phyloP scores from a whole-genome alignment of 2,329 filamentous ascomycete genomes.

The Fusarium incarnatum region DNA sequence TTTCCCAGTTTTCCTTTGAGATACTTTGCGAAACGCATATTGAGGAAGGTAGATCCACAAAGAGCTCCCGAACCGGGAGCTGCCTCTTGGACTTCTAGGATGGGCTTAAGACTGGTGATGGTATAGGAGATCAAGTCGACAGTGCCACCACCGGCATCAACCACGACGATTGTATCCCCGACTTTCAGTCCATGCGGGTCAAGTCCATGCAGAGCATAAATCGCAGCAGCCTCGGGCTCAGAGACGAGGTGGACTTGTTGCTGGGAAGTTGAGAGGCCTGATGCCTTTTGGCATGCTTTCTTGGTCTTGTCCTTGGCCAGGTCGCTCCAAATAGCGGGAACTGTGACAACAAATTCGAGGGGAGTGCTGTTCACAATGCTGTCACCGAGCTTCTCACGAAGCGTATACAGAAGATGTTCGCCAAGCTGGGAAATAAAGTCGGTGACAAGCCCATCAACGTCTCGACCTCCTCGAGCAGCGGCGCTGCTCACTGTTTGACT shows the following conservation, averaged over 20 bases:
- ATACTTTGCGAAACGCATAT: slow-evolving; percentile 58
- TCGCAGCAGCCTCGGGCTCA: slow-evolving; percentile 63
- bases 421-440: slow-evolving; percentile 61
- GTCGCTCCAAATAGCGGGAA: slow-evolving; percentile 68
- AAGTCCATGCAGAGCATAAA: slow-evolving; percentile 58
- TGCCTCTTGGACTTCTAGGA: slow-evolving; percentile 59
- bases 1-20: slow-evolving; percentile 55
- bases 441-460: slow-evolving; percentile 56
- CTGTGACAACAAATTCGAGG: slow-evolving; percentile 64
- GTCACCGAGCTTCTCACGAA: slow-evolving; percentile 57
- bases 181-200: slow-evolving; percentile 54
- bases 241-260: slow-evolving; percentile 57
- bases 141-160: slow-evolving; percentile 64
- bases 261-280: slow-evolving; percentile 46
- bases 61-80: slow-evolving; percentile 59
- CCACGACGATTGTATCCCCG: slow-evolving; percentile 62
- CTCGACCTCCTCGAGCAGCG: slow-evolving; percentile 47
- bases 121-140: slow-evolving; percentile 65
- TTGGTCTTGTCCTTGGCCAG: slow-evolving; percentile 62
- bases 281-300: slow-evolving; percentile 55
- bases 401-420: slow-evolving; percentile 57
- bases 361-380: slow-evolving; percentile 56
- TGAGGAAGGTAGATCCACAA: slow-evolving; percentile 60
- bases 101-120: slow-evolving; percentile 56
- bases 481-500: slow-evolving; percentile 47